Conservation (phyloP, 2,329 filamentous ascomycete genomes). For the Fusarium vanettenii region DNA sequence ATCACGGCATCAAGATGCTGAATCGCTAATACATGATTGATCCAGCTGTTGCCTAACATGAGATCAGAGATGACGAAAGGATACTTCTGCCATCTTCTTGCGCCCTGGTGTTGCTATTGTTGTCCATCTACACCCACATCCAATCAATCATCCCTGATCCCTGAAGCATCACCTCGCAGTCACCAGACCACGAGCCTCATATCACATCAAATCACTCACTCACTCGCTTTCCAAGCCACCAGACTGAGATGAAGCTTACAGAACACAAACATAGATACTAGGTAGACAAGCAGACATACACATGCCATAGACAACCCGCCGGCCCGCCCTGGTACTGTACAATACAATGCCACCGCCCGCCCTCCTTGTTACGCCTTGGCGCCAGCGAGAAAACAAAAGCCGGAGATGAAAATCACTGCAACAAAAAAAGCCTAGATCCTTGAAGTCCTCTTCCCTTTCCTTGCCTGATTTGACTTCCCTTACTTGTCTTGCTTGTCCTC, state of each 20-base stretch:
- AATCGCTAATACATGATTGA: neutral
- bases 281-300: constrained; percentile 24
- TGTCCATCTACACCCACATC: neutral
- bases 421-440: neutral
- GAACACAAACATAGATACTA: constrained; percentile 16
- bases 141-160: constrained; percentile 6
- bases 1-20: neutral
- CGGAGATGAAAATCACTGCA: neutral
- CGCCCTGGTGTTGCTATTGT: neutral
- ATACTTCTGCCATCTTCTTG: neutral
- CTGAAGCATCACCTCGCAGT: neutral
- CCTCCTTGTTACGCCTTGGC: constrained; percentile 28
- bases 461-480: neutral
- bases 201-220: neutral
- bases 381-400: constrained; percentile 20
- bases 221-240: neutral
- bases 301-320: constrained; percentile 15
- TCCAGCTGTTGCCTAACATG: neutral
- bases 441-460: neutral
- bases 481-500: neutral
- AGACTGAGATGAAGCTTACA: neutral
- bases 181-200: neutral
- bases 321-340: constrained; percentile 24
- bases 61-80: neutral
- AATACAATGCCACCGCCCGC: constrained; percentile 28